Conservation (phyloP, 202 grass and related monocot species). For the Panicum hallii region DNA sequence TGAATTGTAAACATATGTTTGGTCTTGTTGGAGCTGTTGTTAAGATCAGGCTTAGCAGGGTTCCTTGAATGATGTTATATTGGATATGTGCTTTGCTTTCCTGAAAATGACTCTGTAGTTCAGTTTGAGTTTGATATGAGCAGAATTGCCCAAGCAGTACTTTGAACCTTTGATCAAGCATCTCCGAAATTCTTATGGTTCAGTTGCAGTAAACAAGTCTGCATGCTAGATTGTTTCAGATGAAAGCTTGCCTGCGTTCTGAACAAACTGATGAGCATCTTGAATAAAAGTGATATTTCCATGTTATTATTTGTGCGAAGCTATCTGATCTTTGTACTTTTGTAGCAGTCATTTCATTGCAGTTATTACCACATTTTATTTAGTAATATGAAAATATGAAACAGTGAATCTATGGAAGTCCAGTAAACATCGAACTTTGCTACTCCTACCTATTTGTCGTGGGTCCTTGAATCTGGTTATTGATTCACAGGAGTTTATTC, state of each 20-base stretch:
- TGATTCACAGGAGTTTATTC: not conserved
- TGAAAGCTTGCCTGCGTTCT: no score
- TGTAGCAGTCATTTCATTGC: not conserved
- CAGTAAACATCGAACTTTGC: not conserved
- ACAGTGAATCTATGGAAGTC: no score
- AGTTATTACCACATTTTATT: not conserved
- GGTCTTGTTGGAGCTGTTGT: not conserved
- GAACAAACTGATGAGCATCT: no score
- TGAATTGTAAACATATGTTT: not conserved
- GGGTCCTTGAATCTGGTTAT: not conserved
- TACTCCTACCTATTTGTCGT: not conserved
- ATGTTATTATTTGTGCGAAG: no score
- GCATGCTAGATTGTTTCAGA: no score
- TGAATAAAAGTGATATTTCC: no score
- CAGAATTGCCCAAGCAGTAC: not conserved
- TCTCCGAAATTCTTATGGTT: no score
- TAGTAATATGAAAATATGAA: no score
- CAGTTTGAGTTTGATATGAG: not conserved
- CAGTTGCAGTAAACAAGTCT: no score
- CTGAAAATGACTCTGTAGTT: not conserved
- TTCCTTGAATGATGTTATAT: not conserved
- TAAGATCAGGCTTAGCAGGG: not conserved
- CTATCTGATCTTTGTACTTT: not conserved
- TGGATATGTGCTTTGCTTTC: not conserved
- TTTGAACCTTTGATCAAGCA: no score